Evolutionary conservation across 352 stramenopile genomes (phyloP).

Genomic region (Bremia lactucae): DNA sequence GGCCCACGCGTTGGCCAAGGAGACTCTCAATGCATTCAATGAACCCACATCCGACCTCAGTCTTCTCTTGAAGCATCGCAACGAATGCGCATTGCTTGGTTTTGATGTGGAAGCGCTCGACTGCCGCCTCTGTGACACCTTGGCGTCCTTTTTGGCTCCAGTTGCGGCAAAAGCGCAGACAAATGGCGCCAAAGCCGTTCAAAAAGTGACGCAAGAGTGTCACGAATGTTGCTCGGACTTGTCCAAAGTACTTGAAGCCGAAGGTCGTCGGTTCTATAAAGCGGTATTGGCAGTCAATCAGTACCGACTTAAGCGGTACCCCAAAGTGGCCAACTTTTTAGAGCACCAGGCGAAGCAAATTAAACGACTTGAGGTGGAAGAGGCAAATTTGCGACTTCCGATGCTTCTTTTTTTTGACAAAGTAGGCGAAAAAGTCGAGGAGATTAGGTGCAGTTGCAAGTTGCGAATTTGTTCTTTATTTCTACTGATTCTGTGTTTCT

Average conservation of each 20-base stretch:
- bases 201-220: constrained; percentile 23
- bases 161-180: not conserved
- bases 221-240: constrained; percentile 42
- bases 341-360: constrained; percentile 34
- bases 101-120: constrained; percentile 54
- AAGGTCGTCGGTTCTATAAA: constrained; percentile 26
- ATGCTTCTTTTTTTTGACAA: constrained; percentile 59
- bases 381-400: constrained; percentile 35
- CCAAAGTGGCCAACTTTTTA: constrained; percentile 62
- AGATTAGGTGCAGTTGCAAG: constrained; percentile 54
- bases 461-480: not conserved
- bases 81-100: constrained; percentile 26
- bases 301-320: constrained; percentile 44
- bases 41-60: not conserved
- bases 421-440: constrained; percentile 35
- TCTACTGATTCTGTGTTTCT: constrained; percentile 2
- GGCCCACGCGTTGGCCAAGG: constrained; percentile 2
- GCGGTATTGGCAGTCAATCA: constrained; percentile 46
- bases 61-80: constrained; percentile 1
- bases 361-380: constrained; percentile 36
- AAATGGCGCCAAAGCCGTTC: constrained; percentile 2
- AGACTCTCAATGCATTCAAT: not conserved
- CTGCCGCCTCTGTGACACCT: constrained; percentile 41
- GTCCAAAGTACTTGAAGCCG: constrained; percentile 18
- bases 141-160: constrained; percentile 24